These are phyloP conservation scores for Trichoderma sp. DNA, from an alignment of 2,329 filamentous ascomycete genomes.

Conservation along the genomic window DNA sequence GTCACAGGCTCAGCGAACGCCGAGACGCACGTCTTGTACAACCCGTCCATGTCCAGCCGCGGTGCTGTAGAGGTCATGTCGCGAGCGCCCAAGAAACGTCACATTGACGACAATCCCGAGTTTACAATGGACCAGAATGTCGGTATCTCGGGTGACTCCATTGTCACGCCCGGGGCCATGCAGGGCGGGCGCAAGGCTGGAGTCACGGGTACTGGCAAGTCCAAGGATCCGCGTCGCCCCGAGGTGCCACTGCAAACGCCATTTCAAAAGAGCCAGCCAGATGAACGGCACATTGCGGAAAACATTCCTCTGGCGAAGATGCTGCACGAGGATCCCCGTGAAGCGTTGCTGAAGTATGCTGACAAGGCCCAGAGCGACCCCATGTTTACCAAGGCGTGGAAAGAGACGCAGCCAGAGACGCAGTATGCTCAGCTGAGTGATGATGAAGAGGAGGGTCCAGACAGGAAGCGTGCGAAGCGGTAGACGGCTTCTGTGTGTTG, in stretches of 20 bases:
- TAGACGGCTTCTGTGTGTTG: slow-evolving; percentile 28
- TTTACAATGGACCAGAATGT: slow-evolving; percentile 81
- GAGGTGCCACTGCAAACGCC: slow-evolving; percentile 82
- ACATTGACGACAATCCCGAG: slow-evolving; percentile 89
- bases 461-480: slow-evolving; percentile 63
- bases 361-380: slow-evolving; percentile 91
- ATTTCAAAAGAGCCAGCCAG: slow-evolving; percentile 86
- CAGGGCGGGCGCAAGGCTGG: slow-evolving; percentile 60
- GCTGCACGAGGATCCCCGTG: slow-evolving; percentile 93
- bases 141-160: slow-evolving; percentile 80
- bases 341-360: slow-evolving; percentile 92
- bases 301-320: slow-evolving; percentile 89
- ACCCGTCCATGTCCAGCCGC: slow-evolving; percentile 75
- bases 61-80: slow-evolving; percentile 90
- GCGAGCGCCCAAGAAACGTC: slow-evolving; percentile 88
- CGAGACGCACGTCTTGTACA: slow-evolving; percentile 88
- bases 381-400: slow-evolving; percentile 92
- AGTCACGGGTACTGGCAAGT: slow-evolving; percentile 74
- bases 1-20: slow-evolving; percentile 90
- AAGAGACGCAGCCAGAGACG: slow-evolving; percentile 85
- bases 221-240: slow-evolving; percentile 78
- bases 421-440: slow-evolving; percentile 90
- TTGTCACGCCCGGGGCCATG: slow-evolving; percentile 68
- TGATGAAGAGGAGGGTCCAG: slow-evolving; percentile 71
- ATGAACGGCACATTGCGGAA: slow-evolving; percentile 84